phyloP scores from a whole-genome alignment of 352 stramenopile genomes.

The Phytophthora ramorum region DNA sequence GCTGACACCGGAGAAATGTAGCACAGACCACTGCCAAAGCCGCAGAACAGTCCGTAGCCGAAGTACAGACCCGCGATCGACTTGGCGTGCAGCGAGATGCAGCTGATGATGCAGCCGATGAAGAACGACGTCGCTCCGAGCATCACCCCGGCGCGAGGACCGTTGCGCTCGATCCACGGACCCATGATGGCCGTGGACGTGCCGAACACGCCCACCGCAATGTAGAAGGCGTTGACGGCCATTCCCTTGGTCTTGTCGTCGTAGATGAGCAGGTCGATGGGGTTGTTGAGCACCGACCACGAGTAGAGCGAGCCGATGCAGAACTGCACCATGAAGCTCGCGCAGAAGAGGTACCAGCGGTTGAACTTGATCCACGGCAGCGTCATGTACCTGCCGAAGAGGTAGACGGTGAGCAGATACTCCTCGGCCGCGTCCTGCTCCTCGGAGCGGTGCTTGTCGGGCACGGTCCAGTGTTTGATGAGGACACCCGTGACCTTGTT shows the following conservation, averaged over 20 bases:
- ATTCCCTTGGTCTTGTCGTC: slow-evolving; percentile 53
- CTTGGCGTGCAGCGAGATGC: slow-evolving; percentile 57
- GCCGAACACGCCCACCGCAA: slow-evolving; percentile 66
- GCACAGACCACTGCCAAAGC: slow-evolving; percentile 71
- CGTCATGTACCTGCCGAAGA: slow-evolving; percentile 61
- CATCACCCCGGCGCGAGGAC: slow-evolving; percentile 55
- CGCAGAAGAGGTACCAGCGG: slow-evolving; percentile 71
- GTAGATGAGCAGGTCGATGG: slow-evolving; percentile 65
- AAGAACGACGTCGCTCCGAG: slow-evolving; percentile 63
- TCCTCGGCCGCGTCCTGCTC: slow-evolving; percentile 64
- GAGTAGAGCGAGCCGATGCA: slow-evolving; percentile 80
- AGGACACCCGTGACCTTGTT: slow-evolving; percentile 34
- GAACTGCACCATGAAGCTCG: slow-evolving; percentile 71
- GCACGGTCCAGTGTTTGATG: slow-evolving; percentile 62
- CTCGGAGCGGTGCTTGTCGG: slow-evolving; percentile 49
- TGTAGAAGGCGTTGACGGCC: slow-evolving; percentile 82
- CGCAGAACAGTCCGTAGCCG: slow-evolving; percentile 71
- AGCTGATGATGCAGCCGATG: slow-evolving; percentile 53
- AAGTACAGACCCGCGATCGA: slow-evolving; percentile 63
- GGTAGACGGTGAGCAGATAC: slow-evolving; percentile 59
- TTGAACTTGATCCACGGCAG: slow-evolving; percentile 55
- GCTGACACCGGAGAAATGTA: slow-evolving; percentile 83
- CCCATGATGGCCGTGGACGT: slow-evolving; percentile 69
- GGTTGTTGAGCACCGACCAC: slow-evolving; percentile 81
- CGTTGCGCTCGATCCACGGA: slow-evolving; percentile 72